Percentiles rank a stretch among this genome's conserved stretches.
Evolutionary conservation across 441 rosid species (phyloP).

Genomic region (Pelargonium myrrhifolium): DNA sequence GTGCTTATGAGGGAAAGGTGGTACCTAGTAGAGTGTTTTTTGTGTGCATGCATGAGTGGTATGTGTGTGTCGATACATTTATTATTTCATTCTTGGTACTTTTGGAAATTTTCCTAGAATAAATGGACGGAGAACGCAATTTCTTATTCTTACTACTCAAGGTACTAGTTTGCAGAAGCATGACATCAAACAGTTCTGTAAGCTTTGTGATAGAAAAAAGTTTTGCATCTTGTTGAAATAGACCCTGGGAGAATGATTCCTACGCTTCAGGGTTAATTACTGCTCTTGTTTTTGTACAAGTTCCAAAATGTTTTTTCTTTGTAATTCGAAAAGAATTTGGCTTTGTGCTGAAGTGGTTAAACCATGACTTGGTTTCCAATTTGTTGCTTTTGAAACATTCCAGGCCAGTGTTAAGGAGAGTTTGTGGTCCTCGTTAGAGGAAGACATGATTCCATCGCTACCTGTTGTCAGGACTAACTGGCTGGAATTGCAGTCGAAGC

Average conservation of each 20-base stretch:
- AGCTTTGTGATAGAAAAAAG: conserved; percentile 6
- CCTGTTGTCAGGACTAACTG: conserved; percentile 73
- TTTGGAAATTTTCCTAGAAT: background rate
- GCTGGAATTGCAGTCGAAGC: conserved; percentile 90
- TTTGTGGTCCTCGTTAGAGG: conserved; percentile 83
- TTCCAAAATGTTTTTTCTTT: background rate
- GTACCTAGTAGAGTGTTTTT: background rate
- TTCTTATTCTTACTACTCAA: background rate
- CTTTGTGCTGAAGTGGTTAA: conserved; percentile 9
- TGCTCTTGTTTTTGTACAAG: background rate
- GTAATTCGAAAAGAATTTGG: conserved; percentile 4
- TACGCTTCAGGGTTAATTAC: background rate
- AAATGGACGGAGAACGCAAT: background rate
- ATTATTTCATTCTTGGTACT: background rate
- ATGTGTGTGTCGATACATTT: too few species aligned
- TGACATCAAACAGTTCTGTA: background rate
- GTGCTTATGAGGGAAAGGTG: background rate
- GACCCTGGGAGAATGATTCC: conserved; percentile 1
- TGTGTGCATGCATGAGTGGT: background rate
- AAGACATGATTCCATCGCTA: conserved; percentile 76
- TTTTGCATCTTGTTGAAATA: background rate
- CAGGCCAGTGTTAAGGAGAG: conserved; percentile 74
- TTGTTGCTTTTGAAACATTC: conserved; percentile 16
- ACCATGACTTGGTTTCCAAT: conserved; percentile 12
- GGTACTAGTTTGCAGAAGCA: background rate